Evolutionary conservation across 1,284 basidiomycete species (phyloP).

Genomic region (Tilletiopsis washingtonensis): DNA sequence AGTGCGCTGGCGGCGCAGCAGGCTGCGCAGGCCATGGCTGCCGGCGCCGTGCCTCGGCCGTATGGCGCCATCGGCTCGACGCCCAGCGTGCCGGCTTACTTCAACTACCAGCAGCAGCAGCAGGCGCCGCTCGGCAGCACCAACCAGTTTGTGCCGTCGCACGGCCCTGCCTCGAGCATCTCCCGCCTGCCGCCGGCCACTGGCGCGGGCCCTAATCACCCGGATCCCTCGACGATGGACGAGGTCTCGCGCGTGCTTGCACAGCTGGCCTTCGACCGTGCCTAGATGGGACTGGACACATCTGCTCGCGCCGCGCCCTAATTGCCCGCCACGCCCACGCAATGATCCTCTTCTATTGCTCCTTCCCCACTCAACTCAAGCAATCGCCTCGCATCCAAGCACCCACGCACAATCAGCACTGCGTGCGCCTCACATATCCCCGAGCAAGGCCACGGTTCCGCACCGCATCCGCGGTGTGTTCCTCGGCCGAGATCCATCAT

Average conservation of each 20-base stretch:
- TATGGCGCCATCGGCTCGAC: constrained; percentile 25
- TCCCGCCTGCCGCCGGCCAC: constrained; percentile 24
- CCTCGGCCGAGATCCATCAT: too few species aligned
- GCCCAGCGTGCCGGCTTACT: constrained; percentile 6
- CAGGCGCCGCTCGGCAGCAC: constrained; percentile 2
- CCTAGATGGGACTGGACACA: too few species aligned
- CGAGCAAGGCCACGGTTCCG: too few species aligned
- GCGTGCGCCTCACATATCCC: too few species aligned
- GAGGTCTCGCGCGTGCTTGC: constrained; percentile 42
- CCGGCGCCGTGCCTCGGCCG: constrained; percentile 12
- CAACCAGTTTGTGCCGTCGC: constrained; percentile 10
- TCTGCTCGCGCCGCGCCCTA: too few species aligned
- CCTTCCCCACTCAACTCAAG: too few species aligned
- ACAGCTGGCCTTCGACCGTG: constrained; percentile 37
- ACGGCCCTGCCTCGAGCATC: constrained; percentile 24
- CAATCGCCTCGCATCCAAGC: too few species aligned
- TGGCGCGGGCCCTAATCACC: constrained; percentile 10
- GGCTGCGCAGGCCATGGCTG: constrained; percentile 8
- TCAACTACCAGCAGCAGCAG: constrained; percentile 10
- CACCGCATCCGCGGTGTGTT: too few species aligned
- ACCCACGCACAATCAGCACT: too few species aligned
- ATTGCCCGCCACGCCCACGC: too few species aligned
- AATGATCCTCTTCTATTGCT: too few species aligned
- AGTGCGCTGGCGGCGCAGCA: constrained; percentile 31
- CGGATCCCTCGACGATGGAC: constrained; percentile 33